A percentile compares a stretch with the other conserved stretches of the same genome.
phyloP scores from a whole-genome alignment of 495 filamentous ascomycete species.

The Penicillium psychrofluorescens region DNA sequence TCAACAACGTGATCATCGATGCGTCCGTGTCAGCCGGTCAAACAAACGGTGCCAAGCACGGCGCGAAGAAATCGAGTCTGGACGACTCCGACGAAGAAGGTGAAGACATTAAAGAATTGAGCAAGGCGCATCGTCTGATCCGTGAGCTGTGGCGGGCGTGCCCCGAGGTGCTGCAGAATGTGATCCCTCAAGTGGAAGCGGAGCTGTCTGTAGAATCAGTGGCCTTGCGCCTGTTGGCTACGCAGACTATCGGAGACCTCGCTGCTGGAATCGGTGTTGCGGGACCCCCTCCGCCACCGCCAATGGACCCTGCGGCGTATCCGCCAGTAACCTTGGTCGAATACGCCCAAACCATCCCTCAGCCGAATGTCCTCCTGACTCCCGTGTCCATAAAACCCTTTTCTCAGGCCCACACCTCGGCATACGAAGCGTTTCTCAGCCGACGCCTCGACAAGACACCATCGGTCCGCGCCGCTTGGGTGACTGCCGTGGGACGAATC shows the following conservation, averaged over 20 bases:
- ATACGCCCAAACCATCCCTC: constrained; percentile 39
- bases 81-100: constrained; percentile 77
- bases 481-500: constrained; percentile 75
- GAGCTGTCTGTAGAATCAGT: constrained; percentile 87
- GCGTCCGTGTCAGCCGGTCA: constrained; percentile 48
- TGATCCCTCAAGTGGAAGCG: constrained; percentile 88
- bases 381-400: constrained; percentile 81
- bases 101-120: constrained; percentile 77
- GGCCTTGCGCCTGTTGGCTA: constrained; percentile 76
- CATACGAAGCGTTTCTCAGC: constrained; percentile 75
- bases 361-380: constrained; percentile 63
- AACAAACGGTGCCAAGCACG: constrained; percentile 38
- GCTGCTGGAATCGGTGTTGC: constrained; percentile 85
- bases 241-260: constrained; percentile 91
- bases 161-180: constrained; percentile 81
- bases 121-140: constrained; percentile 81
- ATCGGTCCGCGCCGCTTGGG: constrained; percentile 77
- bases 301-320: constrained; percentile 72
- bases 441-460: constrained; percentile 78
- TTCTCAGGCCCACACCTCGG: constrained; percentile 63
- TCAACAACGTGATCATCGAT: constrained; percentile 92
- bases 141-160: constrained; percentile 92
- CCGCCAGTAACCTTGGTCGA: constrained; percentile 64
- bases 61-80: constrained; percentile 40
- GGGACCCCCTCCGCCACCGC: constrained; percentile 65